phyloP scores from a whole-genome alignment of 2,329 filamentous ascomycete species.

The Colletotrichum limetticola region DNA sequence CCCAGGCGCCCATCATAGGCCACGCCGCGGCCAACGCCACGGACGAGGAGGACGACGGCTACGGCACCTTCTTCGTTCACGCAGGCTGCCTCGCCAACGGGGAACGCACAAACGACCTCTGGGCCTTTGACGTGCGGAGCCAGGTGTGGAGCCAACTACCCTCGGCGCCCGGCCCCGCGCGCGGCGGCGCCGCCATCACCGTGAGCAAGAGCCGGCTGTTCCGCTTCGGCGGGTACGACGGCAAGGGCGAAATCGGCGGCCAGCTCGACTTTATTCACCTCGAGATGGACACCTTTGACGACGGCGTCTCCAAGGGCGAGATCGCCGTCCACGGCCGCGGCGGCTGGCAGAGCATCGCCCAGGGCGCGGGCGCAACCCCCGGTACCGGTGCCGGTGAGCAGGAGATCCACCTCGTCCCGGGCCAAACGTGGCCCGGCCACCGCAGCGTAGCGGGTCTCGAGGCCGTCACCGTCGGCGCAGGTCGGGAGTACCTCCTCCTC shows the following conservation, averaged over 20 bases:
- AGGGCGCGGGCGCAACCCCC: constrained; percentile 41
- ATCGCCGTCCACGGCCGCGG: constrained; percentile 61
- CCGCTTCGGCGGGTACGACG: constrained; percentile 85
- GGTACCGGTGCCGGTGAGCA: constrained; percentile 38
- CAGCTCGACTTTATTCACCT: constrained; percentile 74
- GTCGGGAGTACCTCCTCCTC: constrained; percentile 71
- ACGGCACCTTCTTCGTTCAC: constrained; percentile 79
- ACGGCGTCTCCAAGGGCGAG: constrained; percentile 59
- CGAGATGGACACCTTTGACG: constrained; percentile 65
- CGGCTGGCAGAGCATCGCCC: constrained; percentile 64
- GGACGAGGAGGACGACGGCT: constrained; percentile 70
- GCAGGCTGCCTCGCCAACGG: constrained; percentile 76
- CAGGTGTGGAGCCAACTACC: constrained; percentile 75
- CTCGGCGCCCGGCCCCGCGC: constrained; percentile 72
- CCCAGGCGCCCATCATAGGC: constrained; percentile 69
- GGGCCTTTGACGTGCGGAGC: constrained; percentile 77
- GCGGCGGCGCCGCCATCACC: constrained; percentile 76
- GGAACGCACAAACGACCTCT: constrained; percentile 74
- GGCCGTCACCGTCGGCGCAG: constrained; percentile 66
- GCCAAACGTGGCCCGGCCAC: constrained; percentile 60
- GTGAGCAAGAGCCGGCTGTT: constrained; percentile 74
- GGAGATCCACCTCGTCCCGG: constrained; percentile 47
- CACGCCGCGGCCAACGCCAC: constrained; percentile 66
- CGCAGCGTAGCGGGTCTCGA: constrained; percentile 66
- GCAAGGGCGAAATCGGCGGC: constrained; percentile 74